phyloP scores from a whole-genome alignment of 2,329 filamentous ascomycete species.

The Fusarium armeniacum region DNA sequence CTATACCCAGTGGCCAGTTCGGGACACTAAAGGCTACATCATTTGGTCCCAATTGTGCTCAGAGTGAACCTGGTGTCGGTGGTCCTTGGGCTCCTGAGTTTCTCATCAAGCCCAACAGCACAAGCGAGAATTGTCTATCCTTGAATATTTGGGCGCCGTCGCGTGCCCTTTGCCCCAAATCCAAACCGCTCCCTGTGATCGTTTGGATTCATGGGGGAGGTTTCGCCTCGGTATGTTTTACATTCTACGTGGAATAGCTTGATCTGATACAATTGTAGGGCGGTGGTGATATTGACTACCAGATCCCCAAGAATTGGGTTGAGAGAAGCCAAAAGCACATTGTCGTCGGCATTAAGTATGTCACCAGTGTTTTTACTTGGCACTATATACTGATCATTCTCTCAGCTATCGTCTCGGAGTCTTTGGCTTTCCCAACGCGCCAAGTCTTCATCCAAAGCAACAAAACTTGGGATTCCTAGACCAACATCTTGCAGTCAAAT shows the following conservation, averaged over 20 bases:
- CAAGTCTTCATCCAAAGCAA: not conserved
- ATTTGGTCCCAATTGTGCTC: conserved; percentile 15
- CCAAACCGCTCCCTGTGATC: not conserved
- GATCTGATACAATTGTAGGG: not conserved
- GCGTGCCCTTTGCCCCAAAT: not conserved
- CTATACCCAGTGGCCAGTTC: not conserved
- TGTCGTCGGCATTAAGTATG: conserved; percentile 23
- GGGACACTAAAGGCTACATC: not conserved
- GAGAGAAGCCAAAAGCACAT: conserved; percentile 21
- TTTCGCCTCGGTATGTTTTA: not conserved
- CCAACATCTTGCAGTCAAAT: conserved; percentile 18
- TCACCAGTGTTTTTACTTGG: not conserved
- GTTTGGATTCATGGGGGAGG: conserved; percentile 23
- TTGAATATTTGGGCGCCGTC: conserved; percentile 9
- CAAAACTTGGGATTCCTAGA: conserved; percentile 16
- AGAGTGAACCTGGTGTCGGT: conserved; percentile 5
- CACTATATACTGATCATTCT: not conserved
- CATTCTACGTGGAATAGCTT: not conserved
- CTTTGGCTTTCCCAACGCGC: conserved; percentile 15
- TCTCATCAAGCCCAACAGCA: conserved; percentile 21
- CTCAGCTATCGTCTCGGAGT: conserved; percentile 9
- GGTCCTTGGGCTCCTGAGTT: conserved; percentile 15
- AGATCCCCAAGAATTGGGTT: conserved; percentile 6
- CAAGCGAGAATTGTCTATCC: conserved; percentile 14
- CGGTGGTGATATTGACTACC: conserved; percentile 14